Evolutionary conservation across 768 basidiomycete species (phyloP).

Genomic region (Suillus subaureus): DNA sequence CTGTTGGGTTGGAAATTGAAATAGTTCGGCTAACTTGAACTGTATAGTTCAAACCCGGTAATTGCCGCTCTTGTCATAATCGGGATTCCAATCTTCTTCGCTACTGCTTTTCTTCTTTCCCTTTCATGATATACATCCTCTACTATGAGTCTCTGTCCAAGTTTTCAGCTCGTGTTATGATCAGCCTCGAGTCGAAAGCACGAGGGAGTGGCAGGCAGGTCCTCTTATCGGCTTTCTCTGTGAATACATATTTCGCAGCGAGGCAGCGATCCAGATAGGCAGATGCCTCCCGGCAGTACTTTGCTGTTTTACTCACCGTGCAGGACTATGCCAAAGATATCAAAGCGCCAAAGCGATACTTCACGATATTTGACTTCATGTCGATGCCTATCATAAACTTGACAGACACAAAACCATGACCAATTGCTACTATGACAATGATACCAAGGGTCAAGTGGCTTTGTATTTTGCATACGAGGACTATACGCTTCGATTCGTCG

Average conservation of each 20-base stretch:
- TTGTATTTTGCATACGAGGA: conserved; percentile 12
- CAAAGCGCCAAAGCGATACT: neutral
- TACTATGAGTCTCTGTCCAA: neutral
- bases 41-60: neutral
- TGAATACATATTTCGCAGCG: conserved; percentile 8
- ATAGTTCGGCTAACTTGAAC: neutral
- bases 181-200: conserved; percentile 17
- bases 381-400: conserved; percentile 6
- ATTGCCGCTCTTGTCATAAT: neutral
- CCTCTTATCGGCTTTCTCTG: conserved; percentile 16
- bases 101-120: neutral
- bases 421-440: conserved; percentile 9
- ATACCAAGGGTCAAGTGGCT: conserved; percentile 11
- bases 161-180: neutral
- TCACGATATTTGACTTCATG: neutral
- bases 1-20: no score
- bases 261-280: conserved; percentile 11
- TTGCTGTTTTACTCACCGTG: conserved; percentile 6
- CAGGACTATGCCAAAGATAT: neutral
- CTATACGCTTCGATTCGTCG: neutral
- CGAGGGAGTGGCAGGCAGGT: conserved; percentile 10
- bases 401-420: neutral
- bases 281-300: conserved; percentile 6
- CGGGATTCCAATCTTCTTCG: neutral
- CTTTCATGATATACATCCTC: neutral